Evolutionary conservation across 2,329 filamentous ascomycete genomes (phyloP).

Genomic region (Fusarium palustre): DNA sequence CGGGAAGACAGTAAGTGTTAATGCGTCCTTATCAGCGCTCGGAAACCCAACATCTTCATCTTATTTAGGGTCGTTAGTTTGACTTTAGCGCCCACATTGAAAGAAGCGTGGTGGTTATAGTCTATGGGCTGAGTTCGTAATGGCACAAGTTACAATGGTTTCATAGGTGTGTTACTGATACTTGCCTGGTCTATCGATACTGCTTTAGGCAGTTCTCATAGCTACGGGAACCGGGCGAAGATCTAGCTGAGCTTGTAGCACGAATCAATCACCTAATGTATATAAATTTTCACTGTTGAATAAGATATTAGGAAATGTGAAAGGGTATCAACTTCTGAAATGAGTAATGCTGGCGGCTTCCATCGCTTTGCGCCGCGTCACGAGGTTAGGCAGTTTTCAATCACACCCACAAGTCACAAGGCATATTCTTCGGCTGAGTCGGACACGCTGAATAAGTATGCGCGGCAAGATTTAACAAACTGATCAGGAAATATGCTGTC

Average conservation of each 20-base stretch:
- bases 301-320: neutral
- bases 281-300: neutral
- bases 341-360: neutral
- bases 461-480: neutral
- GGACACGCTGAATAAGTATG: neutral
- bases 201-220: neutral
- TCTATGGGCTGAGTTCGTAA: too few species aligned
- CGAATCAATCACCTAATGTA: neutral
- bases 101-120: neutral
- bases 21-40: conserved; percentile 29
- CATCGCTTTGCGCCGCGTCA: conserved; percentile 9
- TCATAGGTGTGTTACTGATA: neutral
- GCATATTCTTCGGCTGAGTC: neutral
- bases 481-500: neutral
- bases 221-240: neutral
- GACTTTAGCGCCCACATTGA: conserved; percentile 34
- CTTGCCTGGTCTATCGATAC: neutral
- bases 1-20: conserved; percentile 49
- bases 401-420: conserved; percentile 18
- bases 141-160: neutral
- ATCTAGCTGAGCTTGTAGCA: neutral
- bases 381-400: neutral
- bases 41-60: conserved; percentile 44
- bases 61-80: conserved; percentile 49
- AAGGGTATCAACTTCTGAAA: neutral